Evolutionary conservation across 805 yeast genomes (phyloP).

Genomic region (Nakazawaea wickerhamii): DNA sequence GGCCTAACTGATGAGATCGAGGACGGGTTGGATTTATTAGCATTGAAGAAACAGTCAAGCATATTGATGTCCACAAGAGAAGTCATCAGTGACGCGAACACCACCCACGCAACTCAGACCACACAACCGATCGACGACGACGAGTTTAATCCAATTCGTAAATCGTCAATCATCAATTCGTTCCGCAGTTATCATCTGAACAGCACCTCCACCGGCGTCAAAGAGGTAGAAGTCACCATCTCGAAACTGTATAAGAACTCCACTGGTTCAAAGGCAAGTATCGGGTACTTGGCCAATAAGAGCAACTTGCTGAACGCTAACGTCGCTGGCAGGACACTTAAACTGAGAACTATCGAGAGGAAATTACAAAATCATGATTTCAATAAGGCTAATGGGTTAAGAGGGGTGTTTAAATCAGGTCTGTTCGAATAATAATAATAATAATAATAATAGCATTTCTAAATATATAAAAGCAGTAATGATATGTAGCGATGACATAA

Average conservation of each 20-base stretch:
- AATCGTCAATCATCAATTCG: constrained; percentile 32
- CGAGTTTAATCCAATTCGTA: constrained; percentile 32
- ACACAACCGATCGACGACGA: constrained; percentile 27
- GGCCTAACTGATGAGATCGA: constrained; percentile 32
- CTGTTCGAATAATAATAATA: constrained; percentile 13
- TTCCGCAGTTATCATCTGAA: constrained; percentile 30
- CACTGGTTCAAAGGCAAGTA: constrained; percentile 51
- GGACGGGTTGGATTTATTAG: constrained; percentile 30
- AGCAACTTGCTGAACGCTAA: constrained; percentile 9
- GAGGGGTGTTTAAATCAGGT: constrained; percentile 15
- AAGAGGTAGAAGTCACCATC: constrained; percentile 45
- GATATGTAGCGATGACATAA: too few relatives aligned
- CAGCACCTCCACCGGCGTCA: constrained; percentile 33
- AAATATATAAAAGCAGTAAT: neutral
- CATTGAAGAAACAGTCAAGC: constrained; percentile 33
- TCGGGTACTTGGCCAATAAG: constrained; percentile 45
- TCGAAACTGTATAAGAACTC: constrained; percentile 50
- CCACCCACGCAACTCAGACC: neutral
- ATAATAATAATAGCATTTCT: neutral
- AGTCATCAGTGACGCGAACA: neutral
- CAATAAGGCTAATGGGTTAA: constrained; percentile 10
- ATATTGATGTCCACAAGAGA: constrained; percentile 24
- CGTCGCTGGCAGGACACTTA: constrained; percentile 7
- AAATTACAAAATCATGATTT: constrained; percentile 14
- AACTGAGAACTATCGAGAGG: constrained; percentile 15